Percentiles rank a stretch among this genome's conserved stretches.
Conservation (phyloP, 2,329 filamentous ascomycete genomes). For the Westerdykella aurantiaca region DNA sequence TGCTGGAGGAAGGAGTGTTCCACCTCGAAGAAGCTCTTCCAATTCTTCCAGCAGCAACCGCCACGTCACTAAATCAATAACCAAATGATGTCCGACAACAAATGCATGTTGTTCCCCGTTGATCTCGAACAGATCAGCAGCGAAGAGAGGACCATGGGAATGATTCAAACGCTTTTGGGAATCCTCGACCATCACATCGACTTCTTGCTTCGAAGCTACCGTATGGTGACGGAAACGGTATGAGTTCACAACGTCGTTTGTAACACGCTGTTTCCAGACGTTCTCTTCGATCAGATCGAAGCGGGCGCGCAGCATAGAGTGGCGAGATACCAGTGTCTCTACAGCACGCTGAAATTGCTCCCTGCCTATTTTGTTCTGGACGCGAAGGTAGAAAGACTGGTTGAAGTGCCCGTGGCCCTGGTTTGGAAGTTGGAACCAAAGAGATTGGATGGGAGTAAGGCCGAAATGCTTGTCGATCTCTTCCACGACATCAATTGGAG, state of each 20-base stretch:
- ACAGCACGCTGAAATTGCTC: slow-evolving; percentile 21
- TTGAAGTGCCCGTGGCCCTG: slow-evolving; percentile 32
- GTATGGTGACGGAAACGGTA: slow-evolving; percentile 22
- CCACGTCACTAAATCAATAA: slow-evolving; percentile 46
- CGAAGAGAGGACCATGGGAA: slow-evolving; percentile 24
- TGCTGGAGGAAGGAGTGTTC: slow-evolving; percentile 27
- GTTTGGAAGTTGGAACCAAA: slow-evolving; percentile 29
- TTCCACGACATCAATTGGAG: slow-evolving; percentile 16
- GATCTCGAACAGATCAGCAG: slow-evolving; percentile 34
- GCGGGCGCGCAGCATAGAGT: slow-evolving; percentile 31
- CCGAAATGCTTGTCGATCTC: slow-evolving; percentile 26
- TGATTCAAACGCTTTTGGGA: slow-evolving; percentile 26
- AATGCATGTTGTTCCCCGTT: slow-evolving; percentile 27
- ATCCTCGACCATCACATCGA: slow-evolving; percentile 28
- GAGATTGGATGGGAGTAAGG: slow-evolving; percentile 29
- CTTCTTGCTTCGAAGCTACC: slow-evolving; percentile 18
- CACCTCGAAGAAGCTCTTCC: slow-evolving; percentile 33
- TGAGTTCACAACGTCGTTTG: slow-evolving; percentile 23
- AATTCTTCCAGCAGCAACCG: slow-evolving; percentile 42
- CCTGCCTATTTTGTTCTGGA: slow-evolving; percentile 19
- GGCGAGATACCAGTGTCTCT: slow-evolving; percentile 21
- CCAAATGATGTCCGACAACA: slow-evolving; percentile 33
- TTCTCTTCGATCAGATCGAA: slow-evolving; percentile 18
- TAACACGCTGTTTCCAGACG: slow-evolving; percentile 31
- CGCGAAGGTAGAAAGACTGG: slow-evolving; percentile 29